Conservation (phyloP, 768 basidiomycete genomes). For the Pholiota molesta region DNA sequence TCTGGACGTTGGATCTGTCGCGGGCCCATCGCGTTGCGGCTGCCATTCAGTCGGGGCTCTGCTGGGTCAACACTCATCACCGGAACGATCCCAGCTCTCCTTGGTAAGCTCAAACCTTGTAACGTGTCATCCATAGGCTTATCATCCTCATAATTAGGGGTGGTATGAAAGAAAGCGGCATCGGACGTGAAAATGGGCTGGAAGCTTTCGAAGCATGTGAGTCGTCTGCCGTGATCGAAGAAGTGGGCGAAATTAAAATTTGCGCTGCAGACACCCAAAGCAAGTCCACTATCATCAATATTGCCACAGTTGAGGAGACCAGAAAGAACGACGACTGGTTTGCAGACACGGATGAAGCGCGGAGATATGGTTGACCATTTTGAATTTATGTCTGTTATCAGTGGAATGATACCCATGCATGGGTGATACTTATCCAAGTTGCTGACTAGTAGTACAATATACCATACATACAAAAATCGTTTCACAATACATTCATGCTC, state of each 20-base stretch:
- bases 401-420: slow-evolving; percentile 9
- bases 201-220: slow-evolving; percentile 81
- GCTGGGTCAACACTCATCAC: slow-evolving; percentile 91
- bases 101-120: slow-evolving; percentile 51
- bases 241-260: slow-evolving; percentile 1
- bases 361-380: slow-evolving; percentile 63
- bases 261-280: slow-evolving; percentile 70
- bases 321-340: slow-evolving; percentile 78
- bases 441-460: slow-evolving; percentile 22
- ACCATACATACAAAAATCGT: slow-evolving; percentile 18
- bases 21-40: slow-evolving; percentile 76
- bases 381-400: background rate
- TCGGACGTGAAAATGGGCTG: slow-evolving; percentile 84
- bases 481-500: background rate
- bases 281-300: slow-evolving; percentile 80
- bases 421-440: slow-evolving; percentile 6
- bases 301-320: slow-evolving; percentile 62
- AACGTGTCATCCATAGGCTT: background rate
- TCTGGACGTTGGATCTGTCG: slow-evolving; percentile 80
- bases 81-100: slow-evolving; percentile 89
- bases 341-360: slow-evolving; percentile 52
- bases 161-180: slow-evolving; percentile 89
- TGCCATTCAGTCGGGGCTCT: slow-evolving; percentile 72
- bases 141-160: slow-evolving; percentile 47
- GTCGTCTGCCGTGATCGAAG: slow-evolving; percentile 27